A percentile compares a stretch with the other conserved stretches of the same genome.
These are phyloP conservation scores for Russula griseocarnosa DNA, from an alignment of 768 basidiomycete genomes.

Conservation along the genomic window DNA sequence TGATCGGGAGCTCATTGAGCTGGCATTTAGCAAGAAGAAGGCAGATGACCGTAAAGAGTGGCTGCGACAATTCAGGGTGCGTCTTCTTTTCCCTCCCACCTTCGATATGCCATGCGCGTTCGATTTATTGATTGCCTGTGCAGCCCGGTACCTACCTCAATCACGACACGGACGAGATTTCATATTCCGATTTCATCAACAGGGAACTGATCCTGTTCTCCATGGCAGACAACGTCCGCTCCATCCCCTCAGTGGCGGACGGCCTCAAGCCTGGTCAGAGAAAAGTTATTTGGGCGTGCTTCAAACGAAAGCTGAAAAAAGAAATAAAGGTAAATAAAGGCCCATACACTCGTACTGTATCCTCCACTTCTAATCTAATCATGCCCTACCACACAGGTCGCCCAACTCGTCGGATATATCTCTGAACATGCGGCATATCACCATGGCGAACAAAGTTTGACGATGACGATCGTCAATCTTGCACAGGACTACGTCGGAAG, in stretches of 20 bases:
- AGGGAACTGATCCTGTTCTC: conserved; percentile 97
- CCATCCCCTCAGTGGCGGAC: conserved; percentile 90
- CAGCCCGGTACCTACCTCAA: conserved; percentile 93
- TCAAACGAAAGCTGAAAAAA: conserved; percentile 88
- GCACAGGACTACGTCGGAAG: conserved; percentile 94
- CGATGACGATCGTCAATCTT: conserved; percentile 85
- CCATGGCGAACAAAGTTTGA: conserved; percentile 88
- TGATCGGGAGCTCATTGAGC: conserved; percentile 86
- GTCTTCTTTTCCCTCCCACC: conserved; percentile 1
- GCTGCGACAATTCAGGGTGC: conserved; percentile 86
- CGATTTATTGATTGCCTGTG: neutral
- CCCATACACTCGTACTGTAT: neutral
- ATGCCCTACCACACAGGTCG: conserved; percentile 50
- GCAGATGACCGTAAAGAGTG: conserved; percentile 98
- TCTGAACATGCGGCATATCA: conserved; percentile 94
- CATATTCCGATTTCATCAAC: conserved; percentile 94
- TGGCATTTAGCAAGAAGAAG: conserved; percentile 99
- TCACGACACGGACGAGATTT: conserved; percentile 81
- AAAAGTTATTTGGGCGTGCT: conserved; percentile 94
- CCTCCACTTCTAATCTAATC: neutral
- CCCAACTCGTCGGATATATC: conserved; percentile 93
- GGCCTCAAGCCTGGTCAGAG: conserved; percentile 97
- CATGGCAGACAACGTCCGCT: conserved; percentile 98
- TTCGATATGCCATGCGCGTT: neutral
- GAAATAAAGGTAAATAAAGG: conserved; percentile 70